Base-by-base conservation (phyloP, 225 moss, liverwort and hornwort genomes). In the Sphagnum contortum region DNA sequence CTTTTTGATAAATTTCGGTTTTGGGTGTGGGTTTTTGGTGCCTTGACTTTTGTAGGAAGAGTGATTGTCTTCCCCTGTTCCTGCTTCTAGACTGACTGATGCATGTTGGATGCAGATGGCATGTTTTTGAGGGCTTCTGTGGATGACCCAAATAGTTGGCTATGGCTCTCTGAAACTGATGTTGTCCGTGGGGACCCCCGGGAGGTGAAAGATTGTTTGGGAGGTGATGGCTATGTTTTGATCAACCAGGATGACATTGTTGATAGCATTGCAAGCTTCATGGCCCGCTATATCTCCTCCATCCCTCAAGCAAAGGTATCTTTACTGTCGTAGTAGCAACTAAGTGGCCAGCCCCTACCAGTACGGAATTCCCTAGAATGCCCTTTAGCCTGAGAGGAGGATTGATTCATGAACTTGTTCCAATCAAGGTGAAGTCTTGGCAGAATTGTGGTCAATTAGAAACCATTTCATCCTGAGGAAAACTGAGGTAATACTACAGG, bases 231-330 rank as follows among this genome's bases (percentile, higher is more conserved):
- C 51, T 86, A 87, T 75, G 86, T 88, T 47, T 54, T 88, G 47
- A 78, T 91, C 60, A 81, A 78, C 72, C 91, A 89, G 63, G 91
- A 91, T 63, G 94, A 94, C 55, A 84, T 94, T 64, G 85, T 91
- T 45, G 94, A 94, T 70, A 83, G 85, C 5, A 84, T 88, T 70
- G 85, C 89, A 11, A 85, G 77, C 71, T 89, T 86, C 70, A 92
- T 96, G 68, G 84, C 91, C 64, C 80, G 75, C 44, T 87, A 81
- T 48, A 79, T 87, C 14, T 83, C 85, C 12, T 81, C 90, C 48
- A 73, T 87, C 66, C 85, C 88, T 49, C 90, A 88, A 54, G 81
- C 88, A 0, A 83, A 90, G 91, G 95, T 94, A 57, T 56, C 11
- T 29, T 29, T 29, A 29, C 29, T 29, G 29, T 29, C 29, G 1